Base-by-base conservation (phyloP, 169 alveolate species). In the Eimeria praecox region DNA sequence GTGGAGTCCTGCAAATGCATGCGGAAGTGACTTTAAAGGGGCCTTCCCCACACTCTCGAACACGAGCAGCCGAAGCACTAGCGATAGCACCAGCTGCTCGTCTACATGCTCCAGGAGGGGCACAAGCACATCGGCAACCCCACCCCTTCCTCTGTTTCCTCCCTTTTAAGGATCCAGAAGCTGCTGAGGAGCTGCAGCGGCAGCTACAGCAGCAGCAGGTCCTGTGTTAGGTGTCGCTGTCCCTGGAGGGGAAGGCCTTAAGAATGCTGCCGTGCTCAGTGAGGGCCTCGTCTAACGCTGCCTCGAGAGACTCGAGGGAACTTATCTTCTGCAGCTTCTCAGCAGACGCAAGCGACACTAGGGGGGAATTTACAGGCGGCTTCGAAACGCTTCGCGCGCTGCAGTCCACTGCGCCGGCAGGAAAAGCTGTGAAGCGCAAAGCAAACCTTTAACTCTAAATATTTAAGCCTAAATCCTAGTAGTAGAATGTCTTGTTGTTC, bases 181-280 rank as follows among this genome's bases (percentile, higher is more conserved):
- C 82, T 3, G 82, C 82, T 38, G 82, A 16, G n/a, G 52, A 9
- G 35, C 52, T 35, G 30, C 52, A 71, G 82, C 30, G 82, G 49
- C 82, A 71, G 33, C 49, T 71, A 30, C 52, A 35, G 16, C 46
- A 16, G 82, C 82, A 71, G 82, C 82, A 71, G 33, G 24, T 16
- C 30, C 30, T 71, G 82, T 71, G 30, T 35, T 35, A 83, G 49
- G 73, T 14, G 35, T 83, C 91, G 71, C 91, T 83, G 49, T 54
- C 93, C 49, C 54, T 40, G 18, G 93, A 86, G 5, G 93, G 93
- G 62, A 86, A 54, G 56, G 77, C 82, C 27, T 59, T 86, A 27
- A 59, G 59, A 30, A 59, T 71, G 80, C 82, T 59, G n/a, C 82
- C 93, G 42, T 62, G 93, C 49, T 86, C 93, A 40, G 93, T 86